A percentile compares a stretch with the other conserved stretches of the same genome.
Evolutionary conservation across 495 filamentous ascomycete genomes (phyloP).

Genomic region (Endocarpon pusillum): DNA sequence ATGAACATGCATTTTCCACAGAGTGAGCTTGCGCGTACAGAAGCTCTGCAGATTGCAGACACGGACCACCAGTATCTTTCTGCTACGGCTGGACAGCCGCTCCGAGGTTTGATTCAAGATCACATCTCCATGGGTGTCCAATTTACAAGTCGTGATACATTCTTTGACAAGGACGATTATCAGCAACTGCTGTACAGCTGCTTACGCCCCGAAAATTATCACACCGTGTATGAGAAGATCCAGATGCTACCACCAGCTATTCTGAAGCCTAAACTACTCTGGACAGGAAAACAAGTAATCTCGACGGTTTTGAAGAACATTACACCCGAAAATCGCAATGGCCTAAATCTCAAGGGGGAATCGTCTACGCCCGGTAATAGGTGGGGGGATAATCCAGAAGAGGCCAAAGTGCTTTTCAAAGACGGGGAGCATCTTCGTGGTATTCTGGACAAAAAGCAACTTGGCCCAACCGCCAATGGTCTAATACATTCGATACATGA

Average conservation of each 20-base stretch:
- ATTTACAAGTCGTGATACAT: slow-evolving; percentile 82
- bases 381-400: slow-evolving; percentile 57
- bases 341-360: slow-evolving; percentile 62
- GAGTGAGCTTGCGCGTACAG: slow-evolving; percentile 81
- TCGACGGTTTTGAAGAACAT: slow-evolving; percentile 91
- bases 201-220: slow-evolving; percentile 72
- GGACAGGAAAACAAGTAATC: slow-evolving; percentile 98
- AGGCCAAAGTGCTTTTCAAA: slow-evolving; percentile 67
- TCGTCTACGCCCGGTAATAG: slow-evolving; percentile 56
- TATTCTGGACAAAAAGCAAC: slow-evolving; percentile 90
- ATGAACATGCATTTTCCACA: slow-evolving; percentile 99
- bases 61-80: slow-evolving; percentile 96
- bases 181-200: slow-evolving; percentile 83
- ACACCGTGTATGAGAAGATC: slow-evolving; percentile 56
- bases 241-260: slow-evolving; percentile 64
- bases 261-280: slow-evolving; percentile 61
- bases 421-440: slow-evolving; percentile 77
- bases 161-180: slow-evolving; percentile 78
- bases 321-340: slow-evolving; percentile 51
- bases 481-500: slow-evolving; percentile 88
- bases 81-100: slow-evolving; percentile 80
- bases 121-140: slow-evolving; percentile 88
- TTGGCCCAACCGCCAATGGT: slow-evolving; percentile 74
- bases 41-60: slow-evolving; percentile 82
- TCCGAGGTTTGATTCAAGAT: slow-evolving; percentile 96